phyloP scores from a whole-genome alignment of 176 grass and related monocot genomes.

The Coix lacrymajobi region DNA sequence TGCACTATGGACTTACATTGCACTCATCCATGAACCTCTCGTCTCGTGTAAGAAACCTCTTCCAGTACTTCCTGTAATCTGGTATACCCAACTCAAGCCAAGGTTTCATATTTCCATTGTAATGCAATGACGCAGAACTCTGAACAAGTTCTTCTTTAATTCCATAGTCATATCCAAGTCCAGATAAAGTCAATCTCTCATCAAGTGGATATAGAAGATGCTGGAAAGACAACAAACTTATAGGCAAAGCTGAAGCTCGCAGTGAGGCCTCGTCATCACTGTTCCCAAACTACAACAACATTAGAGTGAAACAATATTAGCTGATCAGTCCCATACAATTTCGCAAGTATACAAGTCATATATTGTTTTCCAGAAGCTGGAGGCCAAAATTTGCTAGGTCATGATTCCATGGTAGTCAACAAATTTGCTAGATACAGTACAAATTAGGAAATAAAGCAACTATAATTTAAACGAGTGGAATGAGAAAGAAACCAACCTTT shows the following conservation, averaged over 20 bases:
- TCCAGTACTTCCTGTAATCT: conserved; percentile 87
- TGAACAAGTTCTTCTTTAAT: conserved; percentile 39
- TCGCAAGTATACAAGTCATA: neutral
- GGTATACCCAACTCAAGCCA: conserved; percentile 99
- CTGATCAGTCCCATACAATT: conserved; percentile 1
- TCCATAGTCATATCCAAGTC: conserved; percentile 79
- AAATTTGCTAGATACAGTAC: neutral
- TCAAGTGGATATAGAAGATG: conserved; percentile 76
- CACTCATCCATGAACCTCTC: conserved; percentile 94
- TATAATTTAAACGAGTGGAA: conserved; percentile 9
- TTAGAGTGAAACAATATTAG: conserved; percentile 6
- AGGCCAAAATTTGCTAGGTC: neutral
- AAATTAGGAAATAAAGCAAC: conserved; percentile 3
- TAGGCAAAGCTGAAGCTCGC: conserved; percentile 75
- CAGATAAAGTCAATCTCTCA: conserved; percentile 61
- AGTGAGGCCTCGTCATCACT: conserved; percentile 52
- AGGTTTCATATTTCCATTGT: conserved; percentile 98
- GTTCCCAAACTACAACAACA: conserved; percentile 54
- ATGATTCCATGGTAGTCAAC: neutral
- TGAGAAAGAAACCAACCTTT: conserved; percentile 54
- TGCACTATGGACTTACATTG: conserved; percentile 80
- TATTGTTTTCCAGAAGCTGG: neutral
- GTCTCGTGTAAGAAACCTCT: conserved; percentile 66
- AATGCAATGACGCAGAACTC: conserved; percentile 71
- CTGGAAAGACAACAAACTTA: conserved; percentile 80